Evolutionary conservation across 164 flowering plant genomes (phyloP).

Genomic region (Echeveria elegans): DNA sequence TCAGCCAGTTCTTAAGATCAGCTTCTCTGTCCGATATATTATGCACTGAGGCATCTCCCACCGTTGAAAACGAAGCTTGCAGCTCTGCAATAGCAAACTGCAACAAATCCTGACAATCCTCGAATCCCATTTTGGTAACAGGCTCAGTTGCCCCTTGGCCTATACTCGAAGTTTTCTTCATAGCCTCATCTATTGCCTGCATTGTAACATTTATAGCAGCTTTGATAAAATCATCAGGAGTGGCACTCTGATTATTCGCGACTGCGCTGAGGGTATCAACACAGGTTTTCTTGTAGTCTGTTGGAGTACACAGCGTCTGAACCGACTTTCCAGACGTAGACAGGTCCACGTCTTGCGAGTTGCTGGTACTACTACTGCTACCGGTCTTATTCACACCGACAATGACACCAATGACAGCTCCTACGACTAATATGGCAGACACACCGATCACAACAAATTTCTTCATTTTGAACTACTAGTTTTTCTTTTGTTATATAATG

Average conservation of each 20-base stretch:
- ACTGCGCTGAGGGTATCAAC: slow-evolving; percentile 18
- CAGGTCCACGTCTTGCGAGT: background rate
- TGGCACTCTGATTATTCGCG: slow-evolving; percentile 23
- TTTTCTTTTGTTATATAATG: too few relatives aligned
- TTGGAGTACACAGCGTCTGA: slow-evolving; percentile 29
- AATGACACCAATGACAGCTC: slow-evolving; percentile 6
- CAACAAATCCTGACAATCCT: slow-evolving; percentile 40
- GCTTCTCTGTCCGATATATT: slow-evolving; percentile 11
- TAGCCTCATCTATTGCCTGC: slow-evolving; percentile 19
- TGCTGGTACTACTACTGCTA: background rate
- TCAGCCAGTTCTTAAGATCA: slow-evolving; percentile 34
- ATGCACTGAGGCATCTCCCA: slow-evolving; percentile 23
- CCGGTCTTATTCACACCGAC: slow-evolving; percentile 2
- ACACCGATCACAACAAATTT: slow-evolving; percentile 1
- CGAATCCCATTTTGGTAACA: slow-evolving; percentile 22
- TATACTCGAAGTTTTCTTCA: slow-evolving; percentile 9
- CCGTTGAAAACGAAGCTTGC: slow-evolving; percentile 25
- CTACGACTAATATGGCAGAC: background rate
- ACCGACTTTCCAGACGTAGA: slow-evolving; percentile 24
- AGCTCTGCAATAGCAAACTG: slow-evolving; percentile 33
- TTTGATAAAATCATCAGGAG: slow-evolving; percentile 30
- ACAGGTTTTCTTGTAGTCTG: slow-evolving; percentile 39
- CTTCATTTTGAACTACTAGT: background rate
- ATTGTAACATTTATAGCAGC: slow-evolving; percentile 29
- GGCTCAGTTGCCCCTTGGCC: slow-evolving; percentile 15